Evolutionary conservation across 176 grass and related monocot genomes (phyloP), one percentile per base, ranked within the genome.

Genomic region (Lolium rigidum): DNA sequence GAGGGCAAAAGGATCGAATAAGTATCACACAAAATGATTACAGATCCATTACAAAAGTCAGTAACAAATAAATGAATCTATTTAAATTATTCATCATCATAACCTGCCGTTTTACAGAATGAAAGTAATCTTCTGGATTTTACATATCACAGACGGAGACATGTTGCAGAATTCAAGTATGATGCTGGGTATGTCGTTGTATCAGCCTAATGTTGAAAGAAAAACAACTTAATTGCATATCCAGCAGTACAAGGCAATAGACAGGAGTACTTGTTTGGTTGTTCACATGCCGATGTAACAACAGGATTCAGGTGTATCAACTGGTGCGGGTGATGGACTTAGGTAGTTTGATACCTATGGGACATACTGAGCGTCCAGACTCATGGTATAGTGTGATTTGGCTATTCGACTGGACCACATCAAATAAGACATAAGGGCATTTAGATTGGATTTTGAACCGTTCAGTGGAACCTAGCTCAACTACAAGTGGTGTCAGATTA

Each of bases 11-110:
- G 10, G 17, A 56, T 48, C 12, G 58, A 69, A 44, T 3, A 20
- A 51, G 73, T 50, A 61, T 77, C 20, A 25, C 39, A 24, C 13
- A 57, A 85, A 60, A 86, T 35, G 70, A 20, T 67, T 49, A 63
- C 35, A 66, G 15, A 18, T 39, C 22, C 3, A 51, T 25, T 74
- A 74, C 2, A 75, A 17, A 75, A 50, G 21, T 50, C 9, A 6
- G 8, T 20, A 76, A 55, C 25, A 76, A 12, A 54, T 20, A 79
- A 71, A 87, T 48, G 20, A 7, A 56, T 80, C 31, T 21, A 74
- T 56, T 54, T 21, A 57, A 52, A 20, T 78, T 73, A 52, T 11
- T 3, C 8, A 25, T 59, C 15, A n/a, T 89, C 74, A 83, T 66
- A 75, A 74, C 74, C 22, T 24, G 9, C 68, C 85, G 16, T 66